phyloP scores from a whole-genome alignment of 2,329 filamentous ascomycete species.

The Alternaria sp. region DNA sequence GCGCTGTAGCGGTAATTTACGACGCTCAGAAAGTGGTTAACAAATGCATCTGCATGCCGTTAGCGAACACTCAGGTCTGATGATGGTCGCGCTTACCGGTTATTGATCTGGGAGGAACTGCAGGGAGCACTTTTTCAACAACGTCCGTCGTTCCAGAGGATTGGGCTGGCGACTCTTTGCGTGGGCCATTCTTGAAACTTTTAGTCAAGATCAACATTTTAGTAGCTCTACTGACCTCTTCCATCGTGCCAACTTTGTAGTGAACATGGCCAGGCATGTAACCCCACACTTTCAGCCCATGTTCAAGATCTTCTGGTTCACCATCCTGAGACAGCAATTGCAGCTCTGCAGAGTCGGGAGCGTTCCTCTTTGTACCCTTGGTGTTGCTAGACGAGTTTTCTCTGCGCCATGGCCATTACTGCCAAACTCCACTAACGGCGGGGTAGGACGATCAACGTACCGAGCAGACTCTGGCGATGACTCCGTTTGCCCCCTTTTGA shows the following conservation, averaged over 20 bases:
- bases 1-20: slow-evolving; percentile 59
- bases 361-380: slow-evolving; percentile 35
- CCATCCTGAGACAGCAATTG: slow-evolving; percentile 12
- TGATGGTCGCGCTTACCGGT: slow-evolving; percentile 30
- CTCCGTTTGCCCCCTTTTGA: slow-evolving; percentile 44
- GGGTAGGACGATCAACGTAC: slow-evolving; percentile 25
- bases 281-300: slow-evolving; percentile 47
- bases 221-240: slow-evolving; percentile 24
- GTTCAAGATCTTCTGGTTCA: slow-evolving; percentile 26
- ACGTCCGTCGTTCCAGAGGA: slow-evolving; percentile 32
- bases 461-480: slow-evolving; percentile 28
- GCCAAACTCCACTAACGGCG: not conserved
- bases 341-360: slow-evolving; percentile 20
- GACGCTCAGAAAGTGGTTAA: slow-evolving; percentile 58
- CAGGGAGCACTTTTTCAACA: slow-evolving; percentile 46
- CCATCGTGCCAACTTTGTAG: slow-evolving; percentile 35
- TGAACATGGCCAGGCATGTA: slow-evolving; percentile 51
- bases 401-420: slow-evolving; percentile 22
- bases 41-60: slow-evolving; percentile 52
- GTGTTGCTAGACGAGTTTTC: slow-evolving; percentile 23
- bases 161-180: slow-evolving; percentile 22
- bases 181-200: slow-evolving; percentile 7
- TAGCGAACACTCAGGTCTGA: slow-evolving; percentile 5
- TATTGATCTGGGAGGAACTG: slow-evolving; percentile 46
- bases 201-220: not conserved